phyloP scores from a whole-genome alignment of 202 grass and related monocot species.

The Miscanthus sacchariflorus region DNA sequence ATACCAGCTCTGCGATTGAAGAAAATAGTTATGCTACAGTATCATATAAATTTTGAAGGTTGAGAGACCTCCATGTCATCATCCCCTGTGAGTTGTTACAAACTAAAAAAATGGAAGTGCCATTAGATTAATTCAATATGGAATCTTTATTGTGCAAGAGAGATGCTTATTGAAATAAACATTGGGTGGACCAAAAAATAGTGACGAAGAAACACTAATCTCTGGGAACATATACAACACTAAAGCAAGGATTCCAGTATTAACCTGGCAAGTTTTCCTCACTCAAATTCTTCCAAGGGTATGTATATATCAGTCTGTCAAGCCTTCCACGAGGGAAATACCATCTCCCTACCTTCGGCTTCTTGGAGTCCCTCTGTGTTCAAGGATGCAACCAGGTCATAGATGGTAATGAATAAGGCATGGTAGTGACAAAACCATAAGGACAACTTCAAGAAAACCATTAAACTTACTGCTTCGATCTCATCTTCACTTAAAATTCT shows the following conservation, averaged over 20 bases:
- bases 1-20: neutral
- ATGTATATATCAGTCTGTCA: constrained; percentile 81
- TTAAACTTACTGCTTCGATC: constrained; percentile 79
- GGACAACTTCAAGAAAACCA: constrained; percentile 38
- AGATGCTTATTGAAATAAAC: constrained; percentile 28
- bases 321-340: constrained; percentile 92
- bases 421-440: constrained; percentile 29
- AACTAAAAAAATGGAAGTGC: constrained; percentile 1
- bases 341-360: constrained; percentile 78
- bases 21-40: neutral
- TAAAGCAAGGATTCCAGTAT: constrained; percentile 39
- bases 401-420: constrained; percentile 40
- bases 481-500: constrained; percentile 85
- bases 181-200: constrained; percentile 18
- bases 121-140: neutral
- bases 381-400: constrained; percentile 38
- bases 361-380: constrained; percentile 85
- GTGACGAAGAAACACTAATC: constrained; percentile 23
- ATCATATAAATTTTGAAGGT: constrained; percentile 12
- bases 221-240: constrained; percentile 2
- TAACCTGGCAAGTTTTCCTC: constrained; percentile 79
- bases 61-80: neutral
- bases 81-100: constrained; percentile 8
- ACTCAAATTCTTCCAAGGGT: constrained; percentile 82
- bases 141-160: constrained; percentile 37